Evolutionary conservation across 306 rosid species (phyloP).

Genomic region (Oemleria cerasiformis): DNA sequence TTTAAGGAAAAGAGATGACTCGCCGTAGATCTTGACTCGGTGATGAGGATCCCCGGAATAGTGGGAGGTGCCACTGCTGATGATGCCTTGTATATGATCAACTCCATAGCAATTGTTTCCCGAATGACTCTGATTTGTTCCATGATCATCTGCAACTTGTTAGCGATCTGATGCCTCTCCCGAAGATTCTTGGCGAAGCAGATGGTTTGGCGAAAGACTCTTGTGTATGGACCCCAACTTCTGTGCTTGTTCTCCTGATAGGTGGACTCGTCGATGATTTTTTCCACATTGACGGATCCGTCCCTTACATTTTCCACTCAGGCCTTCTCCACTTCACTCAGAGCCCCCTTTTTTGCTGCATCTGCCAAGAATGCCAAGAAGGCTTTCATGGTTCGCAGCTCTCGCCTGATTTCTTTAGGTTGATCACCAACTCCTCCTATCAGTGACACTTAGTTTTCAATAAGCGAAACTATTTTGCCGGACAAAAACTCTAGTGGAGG

Average conservation of each 20-base stretch:
- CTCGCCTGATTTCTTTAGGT: not conserved
- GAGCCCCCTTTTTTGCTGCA: not conserved
- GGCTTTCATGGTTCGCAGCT: conserved; percentile 10
- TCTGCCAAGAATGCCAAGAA: conserved; percentile 4
- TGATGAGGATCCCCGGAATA: not conserved
- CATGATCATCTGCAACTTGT: not conserved
- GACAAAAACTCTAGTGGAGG: not conserved
- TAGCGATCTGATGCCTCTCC: not conserved
- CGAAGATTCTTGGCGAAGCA: not conserved
- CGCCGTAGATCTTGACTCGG: not conserved
- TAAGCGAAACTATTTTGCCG: not conserved
- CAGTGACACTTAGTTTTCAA: not conserved
- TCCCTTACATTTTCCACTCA: conserved; percentile 2
- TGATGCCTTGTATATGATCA: not conserved
- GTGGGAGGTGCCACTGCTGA: too few species aligned
- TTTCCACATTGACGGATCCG: not conserved
- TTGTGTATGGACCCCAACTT: not conserved
- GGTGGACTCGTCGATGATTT: conserved; percentile 7
- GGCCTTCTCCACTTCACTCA: not conserved
- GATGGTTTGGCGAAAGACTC: not conserved
- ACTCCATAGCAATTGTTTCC: not conserved
- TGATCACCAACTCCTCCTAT: not conserved
- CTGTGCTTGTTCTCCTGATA: not conserved
- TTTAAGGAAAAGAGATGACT: conserved; percentile 5
- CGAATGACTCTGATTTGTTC: not conserved